These are phyloP conservation scores for Alternaria sp. DNA, from an alignment of 2,329 filamentous ascomycete genomes.

Conservation along the genomic window DNA sequence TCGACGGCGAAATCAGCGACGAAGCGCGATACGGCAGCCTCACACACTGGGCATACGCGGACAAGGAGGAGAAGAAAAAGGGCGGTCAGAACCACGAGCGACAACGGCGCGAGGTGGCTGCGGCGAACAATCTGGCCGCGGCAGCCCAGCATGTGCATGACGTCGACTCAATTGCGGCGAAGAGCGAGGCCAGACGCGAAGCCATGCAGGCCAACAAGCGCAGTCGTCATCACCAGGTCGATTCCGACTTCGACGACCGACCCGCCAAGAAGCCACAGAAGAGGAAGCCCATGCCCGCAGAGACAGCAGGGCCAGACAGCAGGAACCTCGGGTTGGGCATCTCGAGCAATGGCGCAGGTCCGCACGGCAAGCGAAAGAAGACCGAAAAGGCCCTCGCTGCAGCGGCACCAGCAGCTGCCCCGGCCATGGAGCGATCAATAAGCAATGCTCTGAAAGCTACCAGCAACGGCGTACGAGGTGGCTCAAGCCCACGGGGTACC, in stretches of 20 bases:
- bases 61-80: conserved; percentile 69
- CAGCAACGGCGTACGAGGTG: conserved; percentile 45
- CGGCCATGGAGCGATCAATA: conserved; percentile 71
- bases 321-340: conserved; percentile 69
- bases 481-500: conserved; percentile 71
- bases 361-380: conserved; percentile 77
- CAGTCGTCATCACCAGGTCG: conserved; percentile 69
- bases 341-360: conserved; percentile 59
- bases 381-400: conserved; percentile 67
- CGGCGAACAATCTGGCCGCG: conserved; percentile 71
- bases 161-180: conserved; percentile 78
- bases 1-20: conserved; percentile 89
- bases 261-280: conserved; percentile 67
- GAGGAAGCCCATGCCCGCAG: conserved; percentile 65
- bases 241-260: conserved; percentile 80
- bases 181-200: conserved; percentile 85
- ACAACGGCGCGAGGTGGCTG: conserved; percentile 78
- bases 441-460: conserved; percentile 63
- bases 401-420: conserved; percentile 42
- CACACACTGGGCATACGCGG: conserved; percentile 94
- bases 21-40: conserved; percentile 91
- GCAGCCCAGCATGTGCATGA: conserved; percentile 79
- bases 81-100: conserved; percentile 71
- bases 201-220: conserved; percentile 79
- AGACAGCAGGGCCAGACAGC: conserved; percentile 47